These are phyloP conservation scores for Nectriaceae sp. DNA, from an alignment of 2,329 filamentous ascomycete genomes.

Conservation along the genomic window DNA sequence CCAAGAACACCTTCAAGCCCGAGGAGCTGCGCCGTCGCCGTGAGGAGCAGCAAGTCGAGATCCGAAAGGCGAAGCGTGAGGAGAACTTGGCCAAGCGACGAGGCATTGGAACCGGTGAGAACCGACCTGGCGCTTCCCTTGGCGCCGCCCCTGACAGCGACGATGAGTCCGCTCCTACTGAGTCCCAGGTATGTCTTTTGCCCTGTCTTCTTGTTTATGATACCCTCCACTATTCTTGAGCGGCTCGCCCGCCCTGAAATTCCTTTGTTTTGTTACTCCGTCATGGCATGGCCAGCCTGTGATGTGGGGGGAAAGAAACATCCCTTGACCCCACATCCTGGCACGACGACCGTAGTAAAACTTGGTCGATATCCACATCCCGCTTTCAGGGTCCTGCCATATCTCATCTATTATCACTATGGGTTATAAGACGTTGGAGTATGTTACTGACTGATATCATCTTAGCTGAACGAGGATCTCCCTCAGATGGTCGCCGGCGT, in stretches of 20 bases:
- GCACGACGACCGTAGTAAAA: constrained; percentile 17
- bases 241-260: background rate
- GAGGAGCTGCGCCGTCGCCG: constrained; percentile 97
- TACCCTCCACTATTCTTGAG: constrained; percentile 4
- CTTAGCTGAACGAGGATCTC: constrained; percentile 92
- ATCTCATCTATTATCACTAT: background rate
- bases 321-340: constrained; percentile 36
- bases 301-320: constrained; percentile 36
- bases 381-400: constrained; percentile 8
- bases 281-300: constrained; percentile 3
- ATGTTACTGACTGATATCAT: constrained; percentile 8
- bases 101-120: constrained; percentile 83
- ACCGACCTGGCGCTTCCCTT: constrained; percentile 77
- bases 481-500: constrained; percentile 97
- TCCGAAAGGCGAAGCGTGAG: constrained; percentile 97
- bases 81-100: constrained; percentile 98
- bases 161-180: constrained; percentile 92
- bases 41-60: constrained; percentile 99
- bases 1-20: constrained; percentile 98
- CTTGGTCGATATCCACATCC: constrained; percentile 12
- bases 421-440: constrained; percentile 1
- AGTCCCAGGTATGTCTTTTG: constrained; percentile 76
- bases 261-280: constrained; percentile 11
- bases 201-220: constrained; percentile 8
- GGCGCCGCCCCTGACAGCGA: constrained; percentile 94